Evolutionary conservation across 129 eudicot genomes (phyloP).

Genomic region (Cynara cardunculus): DNA sequence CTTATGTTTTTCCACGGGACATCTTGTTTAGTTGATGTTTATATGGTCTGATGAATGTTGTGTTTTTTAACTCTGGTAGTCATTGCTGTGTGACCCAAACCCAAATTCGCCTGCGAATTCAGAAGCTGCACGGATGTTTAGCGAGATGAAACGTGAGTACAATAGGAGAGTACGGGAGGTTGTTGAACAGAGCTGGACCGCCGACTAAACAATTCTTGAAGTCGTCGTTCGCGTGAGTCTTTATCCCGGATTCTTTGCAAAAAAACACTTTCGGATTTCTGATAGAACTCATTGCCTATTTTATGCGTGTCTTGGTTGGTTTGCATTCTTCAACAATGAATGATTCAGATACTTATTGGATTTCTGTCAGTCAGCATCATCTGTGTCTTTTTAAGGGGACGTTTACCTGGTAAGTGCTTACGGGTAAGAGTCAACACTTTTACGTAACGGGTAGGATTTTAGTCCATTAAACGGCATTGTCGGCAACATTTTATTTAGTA

Average conservation of each 20-base stretch:
- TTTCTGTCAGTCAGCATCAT: background rate
- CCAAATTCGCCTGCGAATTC: constrained; percentile 67
- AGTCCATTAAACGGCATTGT: too few relatives aligned
- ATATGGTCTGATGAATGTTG: background rate
- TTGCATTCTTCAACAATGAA: background rate
- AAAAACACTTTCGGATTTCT: background rate
- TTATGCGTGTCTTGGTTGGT: background rate
- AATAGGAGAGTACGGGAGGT: constrained; percentile 57
- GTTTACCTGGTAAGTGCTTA: too few relatives aligned
- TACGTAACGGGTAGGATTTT: too few relatives aligned
- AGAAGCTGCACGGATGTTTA: constrained; percentile 58
- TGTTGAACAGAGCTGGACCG: constrained; percentile 69
- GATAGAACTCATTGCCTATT: background rate
- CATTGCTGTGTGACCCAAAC: constrained; percentile 60
- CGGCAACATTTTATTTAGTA: too few relatives aligned
- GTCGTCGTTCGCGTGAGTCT: constrained; percentile 21
- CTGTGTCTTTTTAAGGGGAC: background rate
- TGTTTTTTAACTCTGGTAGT: constrained; percentile 12
- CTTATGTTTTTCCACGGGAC: background rate
- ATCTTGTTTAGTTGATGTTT: too few relatives aligned
- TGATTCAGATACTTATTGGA: background rate
- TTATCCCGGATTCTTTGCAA: background rate
- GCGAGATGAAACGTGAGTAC: constrained; percentile 58
- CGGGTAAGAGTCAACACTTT: too few relatives aligned
- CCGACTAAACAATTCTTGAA: constrained; percentile 31